Base-by-base conservation (phyloP, 2,329 filamentous ascomycete species). In the Sporothrix dimorphospora region DNA sequence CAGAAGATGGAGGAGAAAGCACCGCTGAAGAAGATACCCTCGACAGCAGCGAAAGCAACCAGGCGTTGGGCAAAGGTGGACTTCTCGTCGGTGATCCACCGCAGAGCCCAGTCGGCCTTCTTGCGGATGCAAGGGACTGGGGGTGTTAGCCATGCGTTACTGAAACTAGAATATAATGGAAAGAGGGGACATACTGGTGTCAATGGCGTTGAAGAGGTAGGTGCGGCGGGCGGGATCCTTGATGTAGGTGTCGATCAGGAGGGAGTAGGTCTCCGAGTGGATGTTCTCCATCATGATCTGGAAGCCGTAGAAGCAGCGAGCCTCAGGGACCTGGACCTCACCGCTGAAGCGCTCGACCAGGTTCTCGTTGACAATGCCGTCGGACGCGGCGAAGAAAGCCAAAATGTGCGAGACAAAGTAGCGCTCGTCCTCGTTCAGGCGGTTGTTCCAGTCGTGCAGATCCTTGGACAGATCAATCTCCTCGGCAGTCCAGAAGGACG, bases 231-330 rank as follows among this genome's bases (percentile, higher is more conserved):
- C 92, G 75, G 93, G 92, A 86, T 99, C 96, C 88, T 97, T 98
- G 85, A 99, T 97, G 84, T 99, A 99, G 75, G 95, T 98, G 83
- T 99, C 96, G 81, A 99, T 99, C 81, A 99, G 91, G 47, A 99
- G 91, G 24, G 95, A 98, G 89, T 99, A 99, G 71, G 96, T 99
- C 87, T 99, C 96, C 19, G 96, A 98, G 89, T 99, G 96, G 79
- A 99, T 97, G 86, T 99, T 99, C 88, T 99, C 96, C 93, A 99
- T 98, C 96, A 99, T 99, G 86, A 98, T 98, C 87, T 99, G 96
- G 89, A 99, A 99, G 76, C 96, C 96, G 83, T 99, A 99, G 89
- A 99, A 99, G 90, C 96, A 99, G 79, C 96, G 94, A 76, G 96
- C 96, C 85, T 99, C 96, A 12, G 96, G 95, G 73, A 98, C 91